Evolutionary conservation across 2,329 filamentous ascomycete species (phyloP), one percentile per base, ranked within the genome.

Genomic region (Achaetomium macrosporum): DNA sequence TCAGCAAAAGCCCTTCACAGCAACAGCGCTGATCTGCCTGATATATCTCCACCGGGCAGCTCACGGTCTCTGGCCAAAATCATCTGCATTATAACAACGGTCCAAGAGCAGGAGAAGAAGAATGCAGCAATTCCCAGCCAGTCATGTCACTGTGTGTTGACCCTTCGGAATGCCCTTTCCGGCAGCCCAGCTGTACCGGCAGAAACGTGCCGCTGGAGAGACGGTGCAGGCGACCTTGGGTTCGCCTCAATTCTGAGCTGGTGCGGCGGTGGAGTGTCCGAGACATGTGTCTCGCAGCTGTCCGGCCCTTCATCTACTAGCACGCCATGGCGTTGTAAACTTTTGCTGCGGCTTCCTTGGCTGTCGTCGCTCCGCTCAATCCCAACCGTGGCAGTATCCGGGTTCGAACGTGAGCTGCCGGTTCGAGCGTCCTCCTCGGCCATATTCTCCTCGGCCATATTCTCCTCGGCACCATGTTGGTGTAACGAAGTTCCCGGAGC

Each of bases 81-180:
- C 25, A 25, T 7, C 7, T 7, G 25, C 25, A 7, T 4, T 25
- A 4, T 7, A 7, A 7, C 25, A 25, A 25, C 25, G 25, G 25
- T 25, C 25, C 25, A 25, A 25, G 25, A 25, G 25, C 35, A 42
- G 25, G 19, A 4, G 11, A 42, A 42, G 8, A 16, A n/a, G 9
- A 17, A n/a, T 13, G 17, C 12, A 15, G 16, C 31, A 16, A 42
- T 30, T 11, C 11, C 42, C 17, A 17, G 25, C 17, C 29, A 15
- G 9, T 17, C 25, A 25, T 8, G 15, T 35, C 9, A 55, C 20
- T 51, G 48, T 9, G 53, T 55, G 7, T 48, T 31, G 20, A 45
- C 37, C 31, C 53, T 51, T n/a, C 48, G 53, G 19, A 55, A 33
- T 12, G 29, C n/a, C 16, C 47, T 42, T 5, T 3, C 15, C 8